A percentile compares a stretch with the other conserved stretches of the same genome.
phyloP scores from a whole-genome alignment of 257 asterid genomes.

The Cynanchum wilfordii region DNA sequence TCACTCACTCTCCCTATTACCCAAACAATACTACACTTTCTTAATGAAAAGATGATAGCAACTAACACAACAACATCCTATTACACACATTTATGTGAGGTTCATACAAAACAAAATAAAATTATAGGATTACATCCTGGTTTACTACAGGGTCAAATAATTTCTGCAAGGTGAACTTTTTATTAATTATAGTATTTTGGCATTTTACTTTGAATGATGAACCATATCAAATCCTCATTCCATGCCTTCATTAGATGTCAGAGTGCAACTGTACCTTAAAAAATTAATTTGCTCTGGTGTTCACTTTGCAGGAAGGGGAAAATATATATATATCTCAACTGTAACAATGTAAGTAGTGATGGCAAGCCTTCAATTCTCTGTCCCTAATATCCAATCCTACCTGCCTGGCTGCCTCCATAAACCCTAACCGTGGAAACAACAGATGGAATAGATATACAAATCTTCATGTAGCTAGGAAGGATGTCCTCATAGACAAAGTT shows the following conservation, averaged over 20 bases:
- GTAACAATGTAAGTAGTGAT: not conserved
- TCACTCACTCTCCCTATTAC: too few relatives aligned
- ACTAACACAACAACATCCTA: too few relatives aligned
- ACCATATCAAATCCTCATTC: not conserved
- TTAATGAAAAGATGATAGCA: too few relatives aligned
- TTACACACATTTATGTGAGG: too few relatives aligned
- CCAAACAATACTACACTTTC: too few relatives aligned
- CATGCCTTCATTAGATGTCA: not conserved
- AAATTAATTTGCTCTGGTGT: not conserved
- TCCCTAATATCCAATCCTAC: not conserved
- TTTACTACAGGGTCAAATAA: too few relatives aligned
- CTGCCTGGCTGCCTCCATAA: not conserved
- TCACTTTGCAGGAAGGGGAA: too few relatives aligned
- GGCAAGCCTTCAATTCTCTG: not conserved
- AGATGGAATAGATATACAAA: not conserved
- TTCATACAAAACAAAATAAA: too few relatives aligned
- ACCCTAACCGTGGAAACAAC: not conserved
- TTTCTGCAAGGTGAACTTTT: too few relatives aligned
- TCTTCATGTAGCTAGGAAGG: not conserved
- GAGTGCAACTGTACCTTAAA: not conserved
- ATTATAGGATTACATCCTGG: too few relatives aligned
- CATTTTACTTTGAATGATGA: too few relatives aligned
- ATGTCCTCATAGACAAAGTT: not conserved
- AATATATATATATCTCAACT: not conserved
- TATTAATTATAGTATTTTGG: too few relatives aligned